Base-by-base conservation (phyloP, 75 land plant genomes). In the Larix kaempferi region DNA sequence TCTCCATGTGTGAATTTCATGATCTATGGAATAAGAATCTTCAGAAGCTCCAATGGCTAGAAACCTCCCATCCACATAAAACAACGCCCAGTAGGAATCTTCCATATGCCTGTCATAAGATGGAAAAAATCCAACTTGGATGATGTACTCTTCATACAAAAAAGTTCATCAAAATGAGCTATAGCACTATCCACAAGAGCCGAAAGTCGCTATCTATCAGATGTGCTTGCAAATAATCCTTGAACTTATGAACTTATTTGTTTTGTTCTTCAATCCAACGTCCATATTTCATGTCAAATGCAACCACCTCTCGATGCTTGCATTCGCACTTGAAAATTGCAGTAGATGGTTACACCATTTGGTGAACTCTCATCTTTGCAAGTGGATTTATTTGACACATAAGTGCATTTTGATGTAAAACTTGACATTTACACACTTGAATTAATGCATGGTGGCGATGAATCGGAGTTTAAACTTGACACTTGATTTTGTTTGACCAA, bases 71-170 rank as follows among this genome's bases (percentile, higher is more conserved):
- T 89, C 93, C 93, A 91, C 10, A 85, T 49, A 80, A 89, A 91
- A 72, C 86, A 85, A 2, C 94, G 84, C 74, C 89, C 94, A 13
- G 91, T 86, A 19, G 91, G 21, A 26, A 91, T 87, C 52, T 76
- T 89, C 94, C 94, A 91, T 91, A 89, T 87, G 59, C 94, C 93
- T 65, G 93, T 89, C 82, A 91, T 78, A 15, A 91, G 74, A 65
- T 89, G 87, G 76, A 89, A 91, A 13, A 89, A 88, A 80, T 91
- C 91, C 78, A 87, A 83, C 60, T 89, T 89, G n/a, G 91, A 87
- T 59, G 89, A 89, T 13, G 66, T 76, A 21, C n/a, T n/a, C n/a
- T 91, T 91, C 73, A 89, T 82, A 15, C 81, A 80, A 78, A 91
- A 91, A 26, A 91, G 83, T 19, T 91, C 79, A 69, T 82, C 85